Base-by-base conservation (phyloP, 345 rosid species). In the Kandelia obovata region DNA sequence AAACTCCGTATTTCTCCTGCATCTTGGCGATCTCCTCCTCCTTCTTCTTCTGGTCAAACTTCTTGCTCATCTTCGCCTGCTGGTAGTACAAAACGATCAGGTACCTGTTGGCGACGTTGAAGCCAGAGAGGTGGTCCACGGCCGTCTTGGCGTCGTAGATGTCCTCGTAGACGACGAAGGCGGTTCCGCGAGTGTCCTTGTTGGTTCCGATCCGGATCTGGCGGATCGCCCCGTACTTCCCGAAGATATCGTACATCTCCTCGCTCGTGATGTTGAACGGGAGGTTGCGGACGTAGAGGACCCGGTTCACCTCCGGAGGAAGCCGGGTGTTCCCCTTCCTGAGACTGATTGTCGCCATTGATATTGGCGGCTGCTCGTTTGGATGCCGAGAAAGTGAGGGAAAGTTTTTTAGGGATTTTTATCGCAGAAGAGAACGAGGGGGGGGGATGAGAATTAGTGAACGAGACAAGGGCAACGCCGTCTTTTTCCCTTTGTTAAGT, bases 231-330 rank as follows among this genome's bases (percentile, higher is more conserved):
- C 98, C 99, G 82, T 90, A 95, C 74, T 95, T 95, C 35, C 98
- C 97, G 82, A 95, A 95, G 61, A 95, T 95, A 67, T 95, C 99
- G 87, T 95, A 95, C 96, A 92, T 95, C 96, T 95, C 99, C 82
- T 95, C 97, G 83, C 96, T 88, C 58, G 99, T 87, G 64, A 90
- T 95, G 85, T 95, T 95, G 82, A 95, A 95, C 0, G 99, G 99
- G n/a, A 95, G 91, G 81, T 95, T 95, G 5, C 99, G 88, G 11
- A 92, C 98, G 84, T 95, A 95, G 15, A 95, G 91, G 30, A 88
- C 96, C 5, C 99, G 83, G 66, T 95, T 92, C 7, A 95, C 99
- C 77, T 95, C 99, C 19, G 98, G 98, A 1, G 98, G 96, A 0
- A 95, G 98, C 0, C 99, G 88, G 0, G 99, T 84, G 81, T 92